These are phyloP conservation scores for Schizosaccharomyces versatilis DNA, from an alignment of 1,139 yeast genomes.

Conservation along the genomic window DNA sequence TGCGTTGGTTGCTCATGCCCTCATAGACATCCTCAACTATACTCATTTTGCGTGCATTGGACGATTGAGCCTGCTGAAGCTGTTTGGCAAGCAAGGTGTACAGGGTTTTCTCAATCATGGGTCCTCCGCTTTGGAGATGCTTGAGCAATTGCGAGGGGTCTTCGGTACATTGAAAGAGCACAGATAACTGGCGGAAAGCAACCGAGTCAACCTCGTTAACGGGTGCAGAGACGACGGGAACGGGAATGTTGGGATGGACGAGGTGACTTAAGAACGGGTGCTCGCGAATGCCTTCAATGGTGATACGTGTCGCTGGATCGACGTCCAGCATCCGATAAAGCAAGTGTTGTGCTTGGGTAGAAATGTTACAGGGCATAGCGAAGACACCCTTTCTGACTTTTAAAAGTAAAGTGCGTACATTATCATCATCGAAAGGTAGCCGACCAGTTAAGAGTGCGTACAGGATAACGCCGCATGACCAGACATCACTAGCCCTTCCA, in stretches of 20 bases:
- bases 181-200: not conserved
- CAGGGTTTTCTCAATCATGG: not conserved
- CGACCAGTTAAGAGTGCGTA: slow-evolving; percentile 88
- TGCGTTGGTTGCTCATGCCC: too few relatives aligned
- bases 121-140: not conserved
- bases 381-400: slow-evolving; percentile 84
- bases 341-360: slow-evolving; percentile 67
- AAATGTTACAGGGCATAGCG: slow-evolving; percentile 58
- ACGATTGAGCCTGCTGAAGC: not conserved
- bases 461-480: slow-evolving; percentile 94
- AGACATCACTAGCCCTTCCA: slow-evolving; percentile 91
- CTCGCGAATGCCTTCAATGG: slow-evolving; percentile 43
- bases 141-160: not conserved
- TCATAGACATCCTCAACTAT: too few relatives aligned
- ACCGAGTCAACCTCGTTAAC: not conserved
- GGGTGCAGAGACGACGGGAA: slow-evolving; percentile 1
- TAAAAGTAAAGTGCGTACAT: slow-evolving; percentile 59
- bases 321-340: slow-evolving; percentile 64
- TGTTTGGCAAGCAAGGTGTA: not conserved
- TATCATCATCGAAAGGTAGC: slow-evolving; percentile 91
- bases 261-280: slow-evolving; percentile 44
- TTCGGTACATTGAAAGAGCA: not conserved
- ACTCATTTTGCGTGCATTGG: too few relatives aligned
- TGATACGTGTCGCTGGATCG: slow-evolving; percentile 56
- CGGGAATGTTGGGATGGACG: not conserved